Conservation (phyloP, 2,329 filamentous ascomycete species). For the Aspergillus chevalieri region DNA sequence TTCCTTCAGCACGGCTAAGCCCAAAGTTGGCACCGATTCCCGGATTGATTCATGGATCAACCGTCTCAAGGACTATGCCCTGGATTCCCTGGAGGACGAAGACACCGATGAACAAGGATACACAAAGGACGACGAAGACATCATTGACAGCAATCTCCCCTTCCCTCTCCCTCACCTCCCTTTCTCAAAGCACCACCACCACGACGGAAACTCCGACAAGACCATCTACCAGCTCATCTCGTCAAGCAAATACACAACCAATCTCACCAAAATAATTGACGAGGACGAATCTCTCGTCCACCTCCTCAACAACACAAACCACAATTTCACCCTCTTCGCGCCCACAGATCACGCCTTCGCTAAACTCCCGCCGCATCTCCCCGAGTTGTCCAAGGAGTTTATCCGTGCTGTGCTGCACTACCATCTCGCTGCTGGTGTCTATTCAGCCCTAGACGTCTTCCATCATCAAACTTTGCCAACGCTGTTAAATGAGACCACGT, state of each 20-base stretch:
- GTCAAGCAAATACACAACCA: slow-evolving; percentile 68
- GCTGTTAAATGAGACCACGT: slow-evolving; percentile 50
- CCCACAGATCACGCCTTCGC: slow-evolving; percentile 73
- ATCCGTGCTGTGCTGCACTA: slow-evolving; percentile 66
- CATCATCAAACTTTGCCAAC: slow-evolving; percentile 69
- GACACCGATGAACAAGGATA: not conserved
- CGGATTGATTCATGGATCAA: not conserved
- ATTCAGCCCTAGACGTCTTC: slow-evolving; percentile 61
- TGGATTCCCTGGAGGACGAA: not conserved
- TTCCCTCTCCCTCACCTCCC: not conserved
- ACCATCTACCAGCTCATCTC: slow-evolving; percentile 77
- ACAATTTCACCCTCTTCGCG: slow-evolving; percentile 66
- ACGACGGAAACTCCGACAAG: slow-evolving; percentile 44
- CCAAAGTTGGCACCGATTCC: not conserved
- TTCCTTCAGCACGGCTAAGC: not conserved
- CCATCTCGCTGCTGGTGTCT: slow-evolving; percentile 64
- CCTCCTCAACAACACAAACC: slow-evolving; percentile 68
- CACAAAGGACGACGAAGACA: not conserved
- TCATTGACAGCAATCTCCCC: slow-evolving; percentile 1
- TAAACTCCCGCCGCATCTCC: slow-evolving; percentile 47
- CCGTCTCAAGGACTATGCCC: not conserved
- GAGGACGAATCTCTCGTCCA: slow-evolving; percentile 66
- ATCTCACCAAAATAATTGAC: slow-evolving; percentile 68
- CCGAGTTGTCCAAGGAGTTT: slow-evolving; percentile 62
- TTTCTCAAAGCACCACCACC: not conserved